Evolutionary conservation across 2,329 filamentous ascomycete species (phyloP).

Genomic region (Talaromyces amestolkiae): DNA sequence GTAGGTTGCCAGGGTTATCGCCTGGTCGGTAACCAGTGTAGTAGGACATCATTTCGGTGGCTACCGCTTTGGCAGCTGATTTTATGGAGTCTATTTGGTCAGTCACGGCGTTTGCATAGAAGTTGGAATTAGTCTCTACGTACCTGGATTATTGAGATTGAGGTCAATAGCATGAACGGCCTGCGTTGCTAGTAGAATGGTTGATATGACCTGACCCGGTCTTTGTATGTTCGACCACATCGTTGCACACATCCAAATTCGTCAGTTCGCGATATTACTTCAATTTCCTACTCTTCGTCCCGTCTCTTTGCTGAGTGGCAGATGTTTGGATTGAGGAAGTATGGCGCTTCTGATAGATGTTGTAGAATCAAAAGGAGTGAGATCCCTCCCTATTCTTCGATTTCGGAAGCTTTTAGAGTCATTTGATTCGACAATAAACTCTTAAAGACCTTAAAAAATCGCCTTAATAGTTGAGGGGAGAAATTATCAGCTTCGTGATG

Average conservation of each 20-base stretch:
- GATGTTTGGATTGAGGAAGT: background rate
- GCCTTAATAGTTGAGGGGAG: background rate
- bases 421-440: background rate
- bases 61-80: conserved; percentile 44
- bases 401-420: background rate
- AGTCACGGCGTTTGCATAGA: background rate
- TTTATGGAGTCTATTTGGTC: conserved; percentile 46
- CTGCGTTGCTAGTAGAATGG: conserved; percentile 14
- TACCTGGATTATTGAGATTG: conserved; percentile 20
- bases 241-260: too few relatives aligned
- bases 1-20: conserved; percentile 51
- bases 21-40: conserved; percentile 51
- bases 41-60: conserved; percentile 51
- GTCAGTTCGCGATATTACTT: background rate
- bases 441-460: background rate
- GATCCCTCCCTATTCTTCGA: background rate
- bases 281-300: background rate
- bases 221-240: background rate
- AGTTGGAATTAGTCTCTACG: background rate
- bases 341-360: background rate
- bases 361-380: background rate
- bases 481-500: background rate
- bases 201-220: background rate
- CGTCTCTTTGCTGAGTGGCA: background rate
- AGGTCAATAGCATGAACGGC: conserved; percentile 20